Percentiles rank a stretch among this genome's conserved stretches.
Evolutionary conservation across 805 yeast species (phyloP).

Genomic region (Peterozyma xylosa): DNA sequence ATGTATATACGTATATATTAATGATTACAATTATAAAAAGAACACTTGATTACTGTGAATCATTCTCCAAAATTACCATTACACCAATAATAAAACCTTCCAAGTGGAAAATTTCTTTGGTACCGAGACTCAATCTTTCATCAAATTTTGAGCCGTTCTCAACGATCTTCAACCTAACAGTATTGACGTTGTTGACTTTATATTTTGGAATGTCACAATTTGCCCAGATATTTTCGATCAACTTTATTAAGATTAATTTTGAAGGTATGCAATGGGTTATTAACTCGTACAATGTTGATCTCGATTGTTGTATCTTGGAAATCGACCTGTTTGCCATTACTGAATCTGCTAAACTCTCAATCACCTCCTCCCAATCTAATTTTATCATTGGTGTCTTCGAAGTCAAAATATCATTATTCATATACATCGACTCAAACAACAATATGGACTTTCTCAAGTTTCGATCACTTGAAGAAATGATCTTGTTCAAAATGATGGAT

Average conservation of each 20-base stretch:
- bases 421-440: constrained; percentile 73
- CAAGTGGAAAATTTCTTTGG: constrained; percentile 85
- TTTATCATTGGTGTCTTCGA: constrained; percentile 44
- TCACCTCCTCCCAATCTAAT: constrained; percentile 89
- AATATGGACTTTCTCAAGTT: constrained; percentile 75
- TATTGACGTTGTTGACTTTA: constrained; percentile 12
- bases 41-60: constrained; percentile 3
- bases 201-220: constrained; percentile 11
- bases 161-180: constrained; percentile 38
- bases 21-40: background rate
- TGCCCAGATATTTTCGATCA: constrained; percentile 29
- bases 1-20: constrained; percentile 5
- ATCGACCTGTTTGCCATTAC: constrained; percentile 61
- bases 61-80: constrained; percentile 66
- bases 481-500: constrained; percentile 30
- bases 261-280: constrained; percentile 94
- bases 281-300: constrained; percentile 73
- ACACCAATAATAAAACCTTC: constrained; percentile 90
- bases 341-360: constrained; percentile 53
- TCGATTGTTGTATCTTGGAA: constrained; percentile 46
- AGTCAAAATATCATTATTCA: constrained; percentile 53
- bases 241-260: constrained; percentile 60
- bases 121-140: constrained; percentile 80
- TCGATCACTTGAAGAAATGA: constrained; percentile 53
- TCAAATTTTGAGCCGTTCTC: constrained; percentile 64